phyloP scores from a whole-genome alignment of 23 red algal species.

The Gracilaria gracilis region DNA sequence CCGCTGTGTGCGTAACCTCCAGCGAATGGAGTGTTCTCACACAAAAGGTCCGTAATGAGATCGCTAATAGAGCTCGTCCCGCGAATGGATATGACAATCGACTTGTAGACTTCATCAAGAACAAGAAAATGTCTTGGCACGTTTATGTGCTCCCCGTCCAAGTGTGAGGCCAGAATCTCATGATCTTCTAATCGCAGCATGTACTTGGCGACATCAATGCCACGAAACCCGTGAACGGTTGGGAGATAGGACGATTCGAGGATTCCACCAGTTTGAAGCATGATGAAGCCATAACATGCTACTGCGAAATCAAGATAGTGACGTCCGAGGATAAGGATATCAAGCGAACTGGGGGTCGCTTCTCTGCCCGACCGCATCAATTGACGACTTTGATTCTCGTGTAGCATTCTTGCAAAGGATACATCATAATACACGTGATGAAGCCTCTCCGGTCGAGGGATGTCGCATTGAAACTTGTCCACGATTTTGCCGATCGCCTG shows the following conservation, averaged over 20 bases:
- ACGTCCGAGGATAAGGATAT: conserved; percentile 42
- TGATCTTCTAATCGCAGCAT: conserved; percentile 43
- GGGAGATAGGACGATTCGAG: conserved; percentile 31
- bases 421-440: conserved; percentile 61
- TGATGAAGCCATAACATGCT: conserved; percentile 51
- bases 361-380: background rate
- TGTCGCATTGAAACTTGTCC: conserved; percentile 41
- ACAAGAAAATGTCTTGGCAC: conserved; percentile 76
- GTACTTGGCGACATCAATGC: conserved; percentile 64
- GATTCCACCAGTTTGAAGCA: conserved; percentile 43
- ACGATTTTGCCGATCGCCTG: conserved; percentile 74
- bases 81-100: conserved; percentile 81
- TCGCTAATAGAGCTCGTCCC: conserved; percentile 83
- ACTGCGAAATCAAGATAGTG: conserved; percentile 66
- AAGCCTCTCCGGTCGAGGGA: conserved; percentile 32
- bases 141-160: conserved; percentile 62
- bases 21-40: conserved; percentile 58
- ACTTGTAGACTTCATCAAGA: conserved; percentile 35
- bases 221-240: conserved; percentile 28
- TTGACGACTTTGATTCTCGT: background rate
- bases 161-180: conserved; percentile 35
- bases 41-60: conserved; percentile 76
- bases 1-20: conserved; percentile 80
- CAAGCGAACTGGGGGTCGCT: background rate
- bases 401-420: conserved; percentile 40